phyloP scores from a whole-genome alignment of 805 yeast genomes.

The Clavispora carvajalis region DNA sequence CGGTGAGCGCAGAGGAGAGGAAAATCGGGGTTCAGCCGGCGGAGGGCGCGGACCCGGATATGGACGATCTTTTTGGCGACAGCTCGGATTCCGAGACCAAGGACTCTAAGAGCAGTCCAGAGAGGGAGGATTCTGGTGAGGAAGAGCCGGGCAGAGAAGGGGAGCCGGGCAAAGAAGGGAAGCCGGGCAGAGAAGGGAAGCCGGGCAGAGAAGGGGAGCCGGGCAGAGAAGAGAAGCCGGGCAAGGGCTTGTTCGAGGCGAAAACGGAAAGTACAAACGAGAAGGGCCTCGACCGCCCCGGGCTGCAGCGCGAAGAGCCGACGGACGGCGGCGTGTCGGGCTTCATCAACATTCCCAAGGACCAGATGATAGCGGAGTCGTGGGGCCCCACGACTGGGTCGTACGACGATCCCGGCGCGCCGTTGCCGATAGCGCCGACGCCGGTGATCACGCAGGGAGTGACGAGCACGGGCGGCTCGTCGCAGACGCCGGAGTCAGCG shows the following conservation, averaged over 20 bases:
- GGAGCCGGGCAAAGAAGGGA: no score
- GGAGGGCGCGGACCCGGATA: slow-evolving; percentile 4
- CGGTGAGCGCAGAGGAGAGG: neutral
- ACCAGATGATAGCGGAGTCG: slow-evolving; percentile 45
- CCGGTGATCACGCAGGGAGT: slow-evolving; percentile 35
- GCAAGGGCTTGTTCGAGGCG: no score
- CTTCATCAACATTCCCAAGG: slow-evolving; percentile 49
- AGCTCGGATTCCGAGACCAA: slow-evolving; percentile 10
- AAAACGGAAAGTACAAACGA: neutral
- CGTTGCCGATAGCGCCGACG: slow-evolving; percentile 54
- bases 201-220: no score
- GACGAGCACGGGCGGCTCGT: no score
- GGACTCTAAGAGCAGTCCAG: neutral
- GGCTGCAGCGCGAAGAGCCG: slow-evolving; percentile 2
- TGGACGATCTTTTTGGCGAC: slow-evolving; percentile 14
- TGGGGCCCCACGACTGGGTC: slow-evolving; percentile 7
- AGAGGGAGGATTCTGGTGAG: neutral
- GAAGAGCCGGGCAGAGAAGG: neutral
- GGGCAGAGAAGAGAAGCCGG: neutral
- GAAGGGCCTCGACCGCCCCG: no score
- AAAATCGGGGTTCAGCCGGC: neutral
- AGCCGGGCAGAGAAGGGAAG: no score
- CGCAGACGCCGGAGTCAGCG: neutral
- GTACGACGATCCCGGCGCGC: slow-evolving; percentile 82
- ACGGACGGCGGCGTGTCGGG: slow-evolving; percentile 3